A percentile compares a stretch with the other conserved stretches of the same genome.
Evolutionary conservation across 495 filamentous ascomycete species (phyloP).

Genomic region (Talaromyces proteolyticus): DNA sequence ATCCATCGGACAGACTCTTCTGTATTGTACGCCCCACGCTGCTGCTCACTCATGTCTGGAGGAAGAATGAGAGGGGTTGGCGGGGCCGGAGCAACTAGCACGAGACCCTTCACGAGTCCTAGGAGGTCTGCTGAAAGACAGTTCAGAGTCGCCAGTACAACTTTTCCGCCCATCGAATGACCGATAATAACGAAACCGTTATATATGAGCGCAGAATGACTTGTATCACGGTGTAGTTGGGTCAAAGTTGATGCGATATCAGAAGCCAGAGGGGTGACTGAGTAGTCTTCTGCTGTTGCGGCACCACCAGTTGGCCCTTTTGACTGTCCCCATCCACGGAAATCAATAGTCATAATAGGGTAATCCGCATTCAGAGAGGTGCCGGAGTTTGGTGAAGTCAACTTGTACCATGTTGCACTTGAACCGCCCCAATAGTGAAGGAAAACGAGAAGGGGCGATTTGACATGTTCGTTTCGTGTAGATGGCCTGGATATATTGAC

Average conservation of each 20-base stretch:
- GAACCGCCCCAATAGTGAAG: constrained; percentile 42
- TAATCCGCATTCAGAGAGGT: constrained; percentile 12
- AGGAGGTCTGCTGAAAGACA: constrained; percentile 6
- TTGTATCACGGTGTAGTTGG: constrained; percentile 8
- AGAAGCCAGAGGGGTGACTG: constrained; percentile 18
- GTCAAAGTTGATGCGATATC: constrained; percentile 23
- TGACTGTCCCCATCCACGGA: constrained; percentile 36
- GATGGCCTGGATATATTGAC: not conserved
- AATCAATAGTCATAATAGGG: constrained; percentile 22
- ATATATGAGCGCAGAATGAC: constrained; percentile 3
- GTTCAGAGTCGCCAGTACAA: constrained; percentile 24
- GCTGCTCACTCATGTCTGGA: constrained; percentile 28
- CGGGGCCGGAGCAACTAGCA: constrained; percentile 30
- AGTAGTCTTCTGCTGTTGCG: constrained; percentile 15
- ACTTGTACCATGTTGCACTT: constrained; percentile 26
- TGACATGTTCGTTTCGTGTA: not conserved
- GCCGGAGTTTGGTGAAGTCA: constrained; percentile 16
- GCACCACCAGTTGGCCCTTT: constrained; percentile 17
- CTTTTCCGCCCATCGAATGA: constrained; percentile 40
- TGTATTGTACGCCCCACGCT: constrained; percentile 24
- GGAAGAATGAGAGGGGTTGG: constrained; percentile 25
- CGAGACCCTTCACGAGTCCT: constrained; percentile 19
- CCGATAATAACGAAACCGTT: constrained; percentile 29
- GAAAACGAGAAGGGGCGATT: constrained; percentile 23
- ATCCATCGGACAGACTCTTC: constrained; percentile 23